These are phyloP conservation scores for Fraxinus floribunda DNA, from an alignment of 305 asterid genomes.

Conservation along the genomic window DNA sequence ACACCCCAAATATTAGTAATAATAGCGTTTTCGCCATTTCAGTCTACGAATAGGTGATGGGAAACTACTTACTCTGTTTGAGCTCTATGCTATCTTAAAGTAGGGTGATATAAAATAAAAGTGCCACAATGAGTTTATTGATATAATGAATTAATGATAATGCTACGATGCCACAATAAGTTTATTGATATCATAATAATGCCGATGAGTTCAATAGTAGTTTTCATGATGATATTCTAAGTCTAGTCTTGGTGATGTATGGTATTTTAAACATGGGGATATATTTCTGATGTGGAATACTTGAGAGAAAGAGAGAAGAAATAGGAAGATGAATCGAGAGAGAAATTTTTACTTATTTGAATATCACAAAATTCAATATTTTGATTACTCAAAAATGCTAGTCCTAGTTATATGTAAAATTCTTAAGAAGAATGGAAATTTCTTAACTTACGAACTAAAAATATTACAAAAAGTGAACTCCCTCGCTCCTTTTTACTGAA, in stretches of 20 bases:
- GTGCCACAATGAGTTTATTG: conserved; percentile 1
- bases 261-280: background rate
- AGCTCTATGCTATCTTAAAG: background rate
- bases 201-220: background rate
- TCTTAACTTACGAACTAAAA: background rate
- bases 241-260: background rate
- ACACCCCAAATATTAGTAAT: background rate
- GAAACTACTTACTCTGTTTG: background rate
- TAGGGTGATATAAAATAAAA: background rate
- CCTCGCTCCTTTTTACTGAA: background rate
- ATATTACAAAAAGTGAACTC: background rate
- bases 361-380: background rate
- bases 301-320: background rate
- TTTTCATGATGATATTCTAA: background rate
- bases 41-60: background rate
- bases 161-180: background rate
- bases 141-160: background rate
- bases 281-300: background rate
- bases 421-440: background rate
- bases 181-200: background rate
- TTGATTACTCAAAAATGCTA: background rate
- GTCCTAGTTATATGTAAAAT: background rate
- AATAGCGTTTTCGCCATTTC: background rate
- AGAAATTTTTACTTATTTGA: background rate
- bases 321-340: background rate